A percentile compares a stretch with the other conserved stretches of the same genome.
phyloP scores from a whole-genome alignment of 116 monocot species.

The Dioscorea cayenensis region DNA sequence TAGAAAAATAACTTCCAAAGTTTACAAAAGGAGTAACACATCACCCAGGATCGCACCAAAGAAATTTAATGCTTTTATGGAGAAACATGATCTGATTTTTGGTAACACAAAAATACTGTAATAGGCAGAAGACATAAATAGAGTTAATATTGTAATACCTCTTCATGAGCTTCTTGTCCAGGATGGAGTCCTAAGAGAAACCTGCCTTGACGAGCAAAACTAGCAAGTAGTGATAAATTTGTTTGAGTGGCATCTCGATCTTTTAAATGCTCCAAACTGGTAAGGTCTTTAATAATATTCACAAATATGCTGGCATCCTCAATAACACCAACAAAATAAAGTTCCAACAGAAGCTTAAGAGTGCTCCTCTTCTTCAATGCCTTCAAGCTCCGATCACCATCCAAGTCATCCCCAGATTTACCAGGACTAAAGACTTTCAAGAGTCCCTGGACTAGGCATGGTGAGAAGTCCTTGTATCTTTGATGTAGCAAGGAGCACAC shows the following conservation, averaged over 20 bases:
- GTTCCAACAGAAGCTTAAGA: constrained; percentile 87
- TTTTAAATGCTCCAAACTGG: constrained; percentile 70
- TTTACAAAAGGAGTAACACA: too few relatives aligned
- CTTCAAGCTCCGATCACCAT: constrained; percentile 60
- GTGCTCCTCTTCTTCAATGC: constrained; percentile 93
- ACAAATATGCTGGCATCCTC: constrained; percentile 87
- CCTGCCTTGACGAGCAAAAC: constrained; percentile 89
- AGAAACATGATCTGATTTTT: too few relatives aligned
- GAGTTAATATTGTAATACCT: constrained; percentile 29
- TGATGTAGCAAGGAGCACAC: constrained; percentile 97
- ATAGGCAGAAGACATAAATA: background rate
- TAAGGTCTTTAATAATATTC: constrained; percentile 85
- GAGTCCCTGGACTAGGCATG: constrained; percentile 82
- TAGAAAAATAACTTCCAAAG: too few relatives aligned
- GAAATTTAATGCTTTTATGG: too few relatives aligned
- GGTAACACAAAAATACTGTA: background rate
- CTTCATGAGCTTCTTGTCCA: constrained; percentile 74
- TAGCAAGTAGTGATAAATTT: constrained; percentile 86
- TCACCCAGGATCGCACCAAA: too few relatives aligned
- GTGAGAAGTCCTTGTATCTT: constrained; percentile 93
- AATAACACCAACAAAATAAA: constrained; percentile 90
- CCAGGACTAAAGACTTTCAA: constrained; percentile 86
- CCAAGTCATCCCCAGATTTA: constrained; percentile 84
- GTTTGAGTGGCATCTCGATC: constrained; percentile 89
- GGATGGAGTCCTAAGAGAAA: constrained; percentile 64